Evolutionary conservation across 1,284 basidiomycete species (phyloP).

Genomic region (Inonotus obliquus): DNA sequence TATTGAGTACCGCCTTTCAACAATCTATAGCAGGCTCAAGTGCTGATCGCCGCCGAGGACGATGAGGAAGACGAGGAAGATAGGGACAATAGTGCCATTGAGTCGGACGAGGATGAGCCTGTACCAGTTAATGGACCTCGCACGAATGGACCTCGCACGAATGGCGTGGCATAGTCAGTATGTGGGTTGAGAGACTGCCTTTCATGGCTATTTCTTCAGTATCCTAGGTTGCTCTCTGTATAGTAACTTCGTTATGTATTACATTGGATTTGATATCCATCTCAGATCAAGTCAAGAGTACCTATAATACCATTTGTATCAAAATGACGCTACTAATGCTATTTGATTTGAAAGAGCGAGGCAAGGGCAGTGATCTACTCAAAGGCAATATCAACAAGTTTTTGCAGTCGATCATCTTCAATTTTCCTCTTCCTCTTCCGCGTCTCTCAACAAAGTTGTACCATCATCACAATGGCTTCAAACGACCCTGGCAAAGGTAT

Average conservation of each 20-base stretch:
- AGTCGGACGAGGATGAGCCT: slow-evolving; percentile 25
- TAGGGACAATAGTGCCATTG: slow-evolving; percentile 27
- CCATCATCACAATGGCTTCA: not conserved
- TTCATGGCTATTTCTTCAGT: not conserved
- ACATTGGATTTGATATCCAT: not conserved
- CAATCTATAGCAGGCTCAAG: slow-evolving; percentile 50
- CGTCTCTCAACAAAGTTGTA: too few relatives aligned
- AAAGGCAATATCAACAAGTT: not conserved
- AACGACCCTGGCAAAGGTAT: slow-evolving; percentile 53
- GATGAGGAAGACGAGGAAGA: slow-evolving; percentile 42
- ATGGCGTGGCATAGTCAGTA: slow-evolving; percentile 7
- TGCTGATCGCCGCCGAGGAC: slow-evolving; percentile 64
- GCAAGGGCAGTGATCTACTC: not conserved
- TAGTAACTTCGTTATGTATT: not conserved
- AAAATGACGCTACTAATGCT: not conserved
- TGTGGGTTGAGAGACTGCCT: not conserved
- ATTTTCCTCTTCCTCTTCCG: too few relatives aligned
- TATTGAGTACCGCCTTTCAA: slow-evolving; percentile 4
- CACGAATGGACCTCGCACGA: not conserved
- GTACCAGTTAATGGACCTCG: not conserved
- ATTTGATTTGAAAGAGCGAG: not conserved
- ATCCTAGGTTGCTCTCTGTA: not conserved
- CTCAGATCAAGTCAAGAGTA: not conserved
- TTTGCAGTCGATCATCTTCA: not conserved
- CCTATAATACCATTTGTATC: too few relatives aligned